Conservation (phyloP, 2,329 filamentous ascomycete genomes). For the Aphanocladium album region DNA sequence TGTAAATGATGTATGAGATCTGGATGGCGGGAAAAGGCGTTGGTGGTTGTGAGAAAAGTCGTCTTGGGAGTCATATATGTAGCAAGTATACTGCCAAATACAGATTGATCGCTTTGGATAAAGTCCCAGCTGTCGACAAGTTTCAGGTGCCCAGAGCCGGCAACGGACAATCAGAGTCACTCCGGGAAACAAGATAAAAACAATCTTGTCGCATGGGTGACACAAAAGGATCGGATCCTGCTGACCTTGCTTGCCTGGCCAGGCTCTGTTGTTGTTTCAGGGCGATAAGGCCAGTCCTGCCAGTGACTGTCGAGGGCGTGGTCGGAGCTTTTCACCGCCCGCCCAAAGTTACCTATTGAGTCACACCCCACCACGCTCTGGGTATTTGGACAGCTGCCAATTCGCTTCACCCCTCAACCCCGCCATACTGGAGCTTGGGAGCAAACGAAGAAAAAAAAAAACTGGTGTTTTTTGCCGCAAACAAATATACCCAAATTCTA, state of each 20-base stretch:
- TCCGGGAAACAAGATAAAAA: neutral
- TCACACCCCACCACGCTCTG: constrained; percentile 9
- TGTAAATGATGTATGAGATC: neutral
- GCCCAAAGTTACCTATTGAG: constrained; percentile 11
- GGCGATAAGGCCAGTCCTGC: neutral
- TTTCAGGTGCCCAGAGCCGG: neutral
- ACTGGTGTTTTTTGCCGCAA: neutral
- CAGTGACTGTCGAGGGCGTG: neutral
- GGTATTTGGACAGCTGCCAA: neutral
- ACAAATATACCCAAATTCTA: neutral
- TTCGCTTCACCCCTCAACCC: constrained; percentile 8
- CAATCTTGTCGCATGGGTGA: neutral
- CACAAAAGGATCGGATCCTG: neutral
- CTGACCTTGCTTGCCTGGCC: neutral
- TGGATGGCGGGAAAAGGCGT: neutral
- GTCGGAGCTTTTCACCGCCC: constrained; percentile 13
- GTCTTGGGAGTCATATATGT: neutral
- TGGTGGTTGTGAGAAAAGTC: neutral
- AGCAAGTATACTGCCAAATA: neutral
- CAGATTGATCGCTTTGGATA: neutral
- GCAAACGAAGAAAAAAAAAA: neutral
- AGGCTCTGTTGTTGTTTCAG: constrained; percentile 1
- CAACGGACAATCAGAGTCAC: neutral
- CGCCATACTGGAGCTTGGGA: neutral
- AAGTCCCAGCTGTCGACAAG: no score